phyloP scores from a whole-genome alignment of 495 filamentous ascomycete species.

The Tuber borchii region DNA sequence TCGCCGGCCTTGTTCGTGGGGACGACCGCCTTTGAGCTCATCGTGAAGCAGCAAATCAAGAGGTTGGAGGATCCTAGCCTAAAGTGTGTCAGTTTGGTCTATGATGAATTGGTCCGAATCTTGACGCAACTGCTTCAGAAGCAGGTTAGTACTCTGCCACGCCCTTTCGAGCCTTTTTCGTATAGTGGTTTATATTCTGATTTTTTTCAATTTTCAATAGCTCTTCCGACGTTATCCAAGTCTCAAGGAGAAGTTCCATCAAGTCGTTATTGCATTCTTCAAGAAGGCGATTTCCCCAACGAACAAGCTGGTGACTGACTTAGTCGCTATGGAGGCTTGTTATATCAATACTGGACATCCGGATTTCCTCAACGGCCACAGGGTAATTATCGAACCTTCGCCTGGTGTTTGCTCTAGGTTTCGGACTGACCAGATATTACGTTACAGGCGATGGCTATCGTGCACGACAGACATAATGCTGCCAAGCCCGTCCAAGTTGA shows the following conservation, averaged over 20 bases:
- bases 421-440: conserved; percentile 20
- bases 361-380: conserved; percentile 93
- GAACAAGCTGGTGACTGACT: conserved; percentile 89
- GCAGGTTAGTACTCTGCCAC: conserved; percentile 44
- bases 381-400: conserved; percentile 47
- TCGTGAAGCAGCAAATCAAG: conserved; percentile 98
- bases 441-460: conserved; percentile 82
- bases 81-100: conserved; percentile 94
- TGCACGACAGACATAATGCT: conserved; percentile 78
- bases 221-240: conserved; percentile 85
- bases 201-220: conserved; percentile 8
- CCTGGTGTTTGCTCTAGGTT: not conserved
- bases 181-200: conserved; percentile 5
- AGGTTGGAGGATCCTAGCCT: conserved; percentile 90
- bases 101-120: conserved; percentile 95
- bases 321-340: conserved; percentile 90
- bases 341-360: conserved; percentile 99
- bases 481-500: conserved; percentile 91
- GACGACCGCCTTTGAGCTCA: conserved; percentile 93
- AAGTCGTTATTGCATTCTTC: conserved; percentile 90
- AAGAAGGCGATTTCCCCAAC: conserved; percentile 97
- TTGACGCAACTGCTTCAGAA: conserved; percentile 83
- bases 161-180: not conserved
- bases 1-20: conserved; percentile 97
- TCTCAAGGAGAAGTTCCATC: conserved; percentile 94